A percentile compares a stretch with the other conserved stretches of the same genome.
These are phyloP conservation scores for Glonium stellatum DNA, from an alignment of 495 filamentous ascomycete species.

Conservation along the genomic window DNA sequence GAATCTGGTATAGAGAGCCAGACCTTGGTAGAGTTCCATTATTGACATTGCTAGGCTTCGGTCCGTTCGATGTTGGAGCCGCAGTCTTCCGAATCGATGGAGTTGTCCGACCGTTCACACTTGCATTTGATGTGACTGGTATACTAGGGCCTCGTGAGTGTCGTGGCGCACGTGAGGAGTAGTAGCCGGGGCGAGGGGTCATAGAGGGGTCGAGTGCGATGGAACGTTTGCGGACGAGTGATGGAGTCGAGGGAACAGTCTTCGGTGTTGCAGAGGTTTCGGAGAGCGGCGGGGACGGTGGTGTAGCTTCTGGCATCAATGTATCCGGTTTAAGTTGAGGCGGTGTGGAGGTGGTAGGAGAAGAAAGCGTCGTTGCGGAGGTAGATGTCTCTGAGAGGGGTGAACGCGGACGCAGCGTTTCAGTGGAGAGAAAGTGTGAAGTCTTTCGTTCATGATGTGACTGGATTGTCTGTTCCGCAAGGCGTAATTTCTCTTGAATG, in stretches of 20 bases:
- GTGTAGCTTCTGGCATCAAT: conserved; percentile 45
- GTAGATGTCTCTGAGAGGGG: conserved; percentile 44
- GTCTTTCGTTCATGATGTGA: conserved; percentile 45
- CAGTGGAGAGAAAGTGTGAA: conserved; percentile 40
- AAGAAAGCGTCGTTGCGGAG: conserved; percentile 35
- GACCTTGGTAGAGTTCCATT: conserved; percentile 55
- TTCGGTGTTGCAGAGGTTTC: conserved; percentile 32
- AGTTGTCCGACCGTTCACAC: conserved; percentile 34
- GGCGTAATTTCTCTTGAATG: conserved; percentile 79
- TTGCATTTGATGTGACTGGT: conserved; percentile 35
- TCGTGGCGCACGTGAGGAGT: conserved; percentile 28
- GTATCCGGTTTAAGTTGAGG: conserved; percentile 66
- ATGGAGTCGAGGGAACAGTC: conserved; percentile 35
- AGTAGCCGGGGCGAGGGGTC: conserved; percentile 42
- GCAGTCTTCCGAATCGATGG: conserved; percentile 34
- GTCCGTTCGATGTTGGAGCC: conserved; percentile 29
- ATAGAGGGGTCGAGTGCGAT: conserved; percentile 39
- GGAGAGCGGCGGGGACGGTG: conserved; percentile 55
- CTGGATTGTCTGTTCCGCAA: conserved; percentile 50
- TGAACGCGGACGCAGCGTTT: conserved; percentile 37
- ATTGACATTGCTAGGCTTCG: conserved; percentile 30
- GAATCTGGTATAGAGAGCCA: conserved; percentile 85
- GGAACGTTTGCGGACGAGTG: conserved; percentile 35
- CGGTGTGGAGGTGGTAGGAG: conserved; percentile 45
- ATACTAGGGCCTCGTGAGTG: conserved; percentile 52